Conservation (phyloP, 164 flowering plant genomes). For the Piper betle region DNA sequence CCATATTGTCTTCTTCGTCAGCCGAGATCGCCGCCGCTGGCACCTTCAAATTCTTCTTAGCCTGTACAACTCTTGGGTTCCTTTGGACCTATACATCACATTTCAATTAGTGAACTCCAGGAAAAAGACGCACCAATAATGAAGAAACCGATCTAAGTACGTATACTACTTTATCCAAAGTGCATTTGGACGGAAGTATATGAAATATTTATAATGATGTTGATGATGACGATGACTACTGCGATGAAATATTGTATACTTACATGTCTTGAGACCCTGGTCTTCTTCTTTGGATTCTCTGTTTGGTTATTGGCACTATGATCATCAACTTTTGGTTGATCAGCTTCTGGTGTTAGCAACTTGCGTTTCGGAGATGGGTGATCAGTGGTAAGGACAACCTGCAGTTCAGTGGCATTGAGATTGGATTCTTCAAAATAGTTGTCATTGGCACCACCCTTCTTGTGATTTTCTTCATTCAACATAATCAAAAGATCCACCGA, state of each 20-base stretch:
- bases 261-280: conserved; percentile 28
- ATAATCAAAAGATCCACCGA: conserved; percentile 15
- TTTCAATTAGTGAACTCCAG: neutral
- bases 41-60: conserved; percentile 33
- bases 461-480: conserved; percentile 14
- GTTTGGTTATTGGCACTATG: conserved; percentile 2
- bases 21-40: conserved; percentile 1
- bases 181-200: too few relatives aligned
- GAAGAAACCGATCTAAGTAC: too few relatives aligned
- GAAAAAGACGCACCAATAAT: neutral
- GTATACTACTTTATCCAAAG: too few relatives aligned
- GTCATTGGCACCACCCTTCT: conserved; percentile 3
- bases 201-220: too few relatives aligned
- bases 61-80: conserved; percentile 1
- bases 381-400: conserved; percentile 5
- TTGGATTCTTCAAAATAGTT: conserved; percentile 15
- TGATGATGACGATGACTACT: too few relatives aligned
- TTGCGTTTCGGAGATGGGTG: conserved; percentile 13
- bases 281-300: conserved; percentile 37
- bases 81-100: conserved; percentile 23
- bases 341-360: conserved; percentile 5
- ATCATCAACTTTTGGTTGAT: conserved; percentile 5
- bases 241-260: conserved; percentile 9
- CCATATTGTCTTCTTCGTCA: conserved; percentile 11
- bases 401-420: conserved; percentile 6